Evolutionary conservation across 495 filamentous ascomycete species (phyloP).

Genomic region (Penicillium argentinense): DNA sequence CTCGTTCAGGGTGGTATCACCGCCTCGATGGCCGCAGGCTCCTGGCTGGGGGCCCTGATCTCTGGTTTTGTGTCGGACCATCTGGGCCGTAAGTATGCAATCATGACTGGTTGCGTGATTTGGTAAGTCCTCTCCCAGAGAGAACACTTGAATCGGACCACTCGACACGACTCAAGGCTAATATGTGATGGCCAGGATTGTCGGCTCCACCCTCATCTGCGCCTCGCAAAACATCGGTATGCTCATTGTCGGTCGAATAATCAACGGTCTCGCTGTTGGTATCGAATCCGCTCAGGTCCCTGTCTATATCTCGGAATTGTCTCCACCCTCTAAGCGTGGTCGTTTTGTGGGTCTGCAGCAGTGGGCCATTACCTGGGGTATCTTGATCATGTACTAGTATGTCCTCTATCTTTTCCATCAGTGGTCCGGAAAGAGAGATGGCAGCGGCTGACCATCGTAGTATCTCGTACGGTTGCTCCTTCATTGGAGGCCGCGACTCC

Average conservation of each 20-base stretch:
- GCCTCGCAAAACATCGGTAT: constrained; percentile 73
- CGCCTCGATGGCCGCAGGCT: constrained; percentile 72
- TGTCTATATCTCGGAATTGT: constrained; percentile 74
- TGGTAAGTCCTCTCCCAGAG: constrained; percentile 45
- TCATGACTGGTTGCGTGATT: constrained; percentile 61
- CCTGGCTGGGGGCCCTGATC: constrained; percentile 67
- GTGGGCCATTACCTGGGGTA: constrained; percentile 81
- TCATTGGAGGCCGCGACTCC: constrained; percentile 36
- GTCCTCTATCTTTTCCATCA: not conserved
- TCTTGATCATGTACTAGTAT: constrained; percentile 72
- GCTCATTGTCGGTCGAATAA: constrained; percentile 71
- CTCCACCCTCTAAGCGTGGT: constrained; percentile 67
- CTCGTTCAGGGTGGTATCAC: constrained; percentile 60
- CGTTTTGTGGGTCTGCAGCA: constrained; percentile 71
- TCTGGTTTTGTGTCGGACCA: constrained; percentile 68
- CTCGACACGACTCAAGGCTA: too few species aligned
- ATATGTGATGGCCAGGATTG: constrained; percentile 35
- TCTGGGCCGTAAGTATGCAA: constrained; percentile 65
- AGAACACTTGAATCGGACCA: not conserved
- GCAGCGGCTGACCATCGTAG: not conserved
- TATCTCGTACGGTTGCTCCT: constrained; percentile 68
- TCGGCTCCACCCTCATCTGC: constrained; percentile 68
- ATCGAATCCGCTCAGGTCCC: constrained; percentile 79
- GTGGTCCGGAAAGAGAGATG: too few species aligned
- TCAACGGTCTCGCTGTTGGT: constrained; percentile 76